Evolutionary conservation across 78 protist species (phyloP).

Genomic region (Diacronema lutheri): DNA sequence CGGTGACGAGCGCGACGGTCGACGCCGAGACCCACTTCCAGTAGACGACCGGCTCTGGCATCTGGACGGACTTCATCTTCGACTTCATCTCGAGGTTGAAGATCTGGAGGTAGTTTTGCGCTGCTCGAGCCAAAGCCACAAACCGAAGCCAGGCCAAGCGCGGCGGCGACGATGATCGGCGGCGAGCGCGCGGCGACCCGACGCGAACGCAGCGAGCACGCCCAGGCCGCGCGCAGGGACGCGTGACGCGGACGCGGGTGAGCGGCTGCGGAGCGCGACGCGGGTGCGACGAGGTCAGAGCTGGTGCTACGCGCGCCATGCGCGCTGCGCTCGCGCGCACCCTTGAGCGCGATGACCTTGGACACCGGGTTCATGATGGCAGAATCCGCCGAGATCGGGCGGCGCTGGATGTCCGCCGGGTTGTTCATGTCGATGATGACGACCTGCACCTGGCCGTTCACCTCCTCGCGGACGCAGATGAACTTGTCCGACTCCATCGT

Average conservation of each 20-base stretch:
- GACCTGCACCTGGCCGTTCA: conserved; percentile 59
- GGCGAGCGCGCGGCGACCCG: neutral
- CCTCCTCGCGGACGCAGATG: conserved; percentile 89
- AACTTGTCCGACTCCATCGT: conserved; percentile 93
- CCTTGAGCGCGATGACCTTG: conserved; percentile 90
- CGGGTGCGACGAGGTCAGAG: neutral
- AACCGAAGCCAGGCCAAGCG: too few species aligned
- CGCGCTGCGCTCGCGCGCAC: conserved; percentile 41
- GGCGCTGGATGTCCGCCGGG: conserved; percentile 65
- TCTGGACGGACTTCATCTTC: conserved; percentile 74
- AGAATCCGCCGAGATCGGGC: conserved; percentile 87
- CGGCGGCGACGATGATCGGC: too few species aligned
- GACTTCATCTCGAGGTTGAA: conserved; percentile 87
- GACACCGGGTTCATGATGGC: conserved; percentile 95
- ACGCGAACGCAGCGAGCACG: neutral
- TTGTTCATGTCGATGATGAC: conserved; percentile 77
- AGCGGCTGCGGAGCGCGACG: neutral
- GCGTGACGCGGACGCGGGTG: too few species aligned
- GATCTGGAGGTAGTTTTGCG: conserved; percentile 84
- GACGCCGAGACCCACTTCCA: conserved; percentile 92
- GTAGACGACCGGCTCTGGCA: conserved; percentile 82
- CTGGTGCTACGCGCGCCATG: too few species aligned
- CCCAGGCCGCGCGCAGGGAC: too few species aligned
- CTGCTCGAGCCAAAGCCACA: too few species aligned
- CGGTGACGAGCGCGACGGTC: conserved; percentile 92